phyloP scores from a whole-genome alignment of 768 basidiomycete genomes.

The Sporobolomyces pararoseus region DNA sequence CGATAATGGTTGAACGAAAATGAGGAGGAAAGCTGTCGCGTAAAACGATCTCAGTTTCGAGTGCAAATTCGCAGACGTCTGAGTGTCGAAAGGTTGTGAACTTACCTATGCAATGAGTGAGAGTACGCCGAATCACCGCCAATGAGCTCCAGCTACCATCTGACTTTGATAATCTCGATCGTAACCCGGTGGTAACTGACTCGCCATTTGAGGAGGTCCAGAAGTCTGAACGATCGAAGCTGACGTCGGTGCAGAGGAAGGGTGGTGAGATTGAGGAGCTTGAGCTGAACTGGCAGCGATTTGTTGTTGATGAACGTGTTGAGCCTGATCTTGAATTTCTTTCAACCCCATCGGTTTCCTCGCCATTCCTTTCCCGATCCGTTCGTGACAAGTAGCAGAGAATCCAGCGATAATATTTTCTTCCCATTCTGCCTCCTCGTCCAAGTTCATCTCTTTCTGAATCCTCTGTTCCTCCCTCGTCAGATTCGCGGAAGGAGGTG shows the following conservation, averaged over 20 bases:
- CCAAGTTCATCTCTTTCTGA: slow-evolving; percentile 30
- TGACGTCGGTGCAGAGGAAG: neutral
- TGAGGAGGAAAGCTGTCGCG: no score
- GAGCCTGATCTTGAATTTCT: slow-evolving; percentile 26
- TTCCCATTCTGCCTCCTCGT: slow-evolving; percentile 36
- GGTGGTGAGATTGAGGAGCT: neutral
- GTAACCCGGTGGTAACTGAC: slow-evolving; percentile 11
- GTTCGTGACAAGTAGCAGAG: slow-evolving; percentile 34
- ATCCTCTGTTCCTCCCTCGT: slow-evolving; percentile 24
- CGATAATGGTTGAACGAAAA: no score
- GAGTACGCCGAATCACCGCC: neutral
- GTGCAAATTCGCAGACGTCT: no score
- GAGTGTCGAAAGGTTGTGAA: no score
- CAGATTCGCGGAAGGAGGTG: neutral
- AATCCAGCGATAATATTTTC: slow-evolving; percentile 29
- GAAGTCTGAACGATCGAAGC: neutral
- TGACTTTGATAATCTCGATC: slow-evolving; percentile 2
- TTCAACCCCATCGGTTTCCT: slow-evolving; percentile 25
- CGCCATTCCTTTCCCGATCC: slow-evolving; percentile 21
- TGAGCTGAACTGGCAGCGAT: neutral
- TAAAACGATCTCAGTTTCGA: no score
- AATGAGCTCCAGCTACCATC: slow-evolving; percentile 4
- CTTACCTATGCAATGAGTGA: no score
- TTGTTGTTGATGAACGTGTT: slow-evolving; percentile 4
- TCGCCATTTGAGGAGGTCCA: slow-evolving; percentile 5